These are phyloP conservation scores for Ambrosia trifida DNA, from an alignment of 129 eudicot species.

Conservation along the genomic window DNA sequence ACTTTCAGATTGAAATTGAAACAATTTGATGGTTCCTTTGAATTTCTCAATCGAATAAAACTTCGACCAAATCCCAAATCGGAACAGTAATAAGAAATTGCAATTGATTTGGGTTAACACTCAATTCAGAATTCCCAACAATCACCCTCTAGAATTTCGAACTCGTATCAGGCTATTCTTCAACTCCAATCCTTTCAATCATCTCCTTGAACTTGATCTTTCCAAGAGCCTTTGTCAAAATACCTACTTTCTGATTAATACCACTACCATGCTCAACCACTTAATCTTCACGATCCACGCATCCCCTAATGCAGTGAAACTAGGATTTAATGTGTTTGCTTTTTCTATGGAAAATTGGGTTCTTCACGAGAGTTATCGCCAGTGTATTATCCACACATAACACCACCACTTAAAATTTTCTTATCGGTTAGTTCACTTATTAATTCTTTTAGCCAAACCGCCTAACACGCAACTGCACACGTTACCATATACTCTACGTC, in stretches of 20 bases:
- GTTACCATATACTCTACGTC: too few species aligned
- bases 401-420: neutral
- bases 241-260: neutral
- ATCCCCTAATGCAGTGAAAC: neutral
- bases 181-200: neutral
- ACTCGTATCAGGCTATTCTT: neutral
- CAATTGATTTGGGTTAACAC: too few species aligned
- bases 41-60: too few species aligned
- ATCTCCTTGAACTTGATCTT: neutral
- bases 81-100: too few species aligned
- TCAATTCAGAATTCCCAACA: neutral
- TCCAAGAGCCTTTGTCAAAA: neutral
- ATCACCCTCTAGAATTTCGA: neutral
- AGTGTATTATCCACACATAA: neutral
- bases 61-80: too few species aligned
- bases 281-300: neutral
- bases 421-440: neutral
- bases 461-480: neutral
- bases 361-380: neutral
- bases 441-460: neutral
- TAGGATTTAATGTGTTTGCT: neutral
- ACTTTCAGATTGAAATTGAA: too few species aligned
- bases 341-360: neutral
- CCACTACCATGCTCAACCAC: neutral
- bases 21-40: too few species aligned